Evolutionary conservation across 768 basidiomycete species (phyloP).

Genomic region (Trametes punicea): DNA sequence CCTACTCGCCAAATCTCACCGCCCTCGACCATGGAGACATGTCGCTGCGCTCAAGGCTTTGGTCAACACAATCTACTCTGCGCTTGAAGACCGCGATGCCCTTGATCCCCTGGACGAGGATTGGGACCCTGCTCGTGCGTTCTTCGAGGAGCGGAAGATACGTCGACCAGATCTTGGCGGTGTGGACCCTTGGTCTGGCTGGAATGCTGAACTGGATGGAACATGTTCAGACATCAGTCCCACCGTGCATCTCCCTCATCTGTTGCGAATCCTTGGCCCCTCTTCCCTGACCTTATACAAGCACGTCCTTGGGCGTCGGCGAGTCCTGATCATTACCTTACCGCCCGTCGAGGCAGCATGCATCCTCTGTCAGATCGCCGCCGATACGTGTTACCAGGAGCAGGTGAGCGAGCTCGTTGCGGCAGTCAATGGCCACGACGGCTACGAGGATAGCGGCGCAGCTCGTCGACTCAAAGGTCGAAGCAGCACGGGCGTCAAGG

Average conservation of each 20-base stretch:
- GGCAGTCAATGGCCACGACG: neutral
- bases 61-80: constrained; percentile 49
- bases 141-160: constrained; percentile 64
- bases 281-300: constrained; percentile 78
- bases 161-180: constrained; percentile 47
- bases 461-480: constrained; percentile 36
- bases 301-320: constrained; percentile 66
- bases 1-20: constrained; percentile 58
- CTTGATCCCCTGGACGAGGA: constrained; percentile 52
- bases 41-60: constrained; percentile 61
- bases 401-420: constrained; percentile 22
- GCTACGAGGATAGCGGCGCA: constrained; percentile 9
- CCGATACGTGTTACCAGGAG: constrained; percentile 60
- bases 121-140: constrained; percentile 59
- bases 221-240: constrained; percentile 40
- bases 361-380: constrained; percentile 57
- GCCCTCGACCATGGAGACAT: constrained; percentile 77
- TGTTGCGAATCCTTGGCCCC: constrained; percentile 75
- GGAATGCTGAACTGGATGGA: constrained; percentile 66
- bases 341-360: constrained; percentile 81
- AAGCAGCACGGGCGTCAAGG: constrained; percentile 52
- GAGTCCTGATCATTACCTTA: constrained; percentile 76
- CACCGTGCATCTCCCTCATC: constrained; percentile 68
- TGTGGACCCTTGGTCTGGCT: constrained; percentile 62
- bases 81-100: constrained; percentile 43